Percentiles rank a stretch among this genome's conserved stretches.
Evolutionary conservation across 805 yeast species (phyloP).

Genomic region (Starmerella gropengiesseri): DNA sequence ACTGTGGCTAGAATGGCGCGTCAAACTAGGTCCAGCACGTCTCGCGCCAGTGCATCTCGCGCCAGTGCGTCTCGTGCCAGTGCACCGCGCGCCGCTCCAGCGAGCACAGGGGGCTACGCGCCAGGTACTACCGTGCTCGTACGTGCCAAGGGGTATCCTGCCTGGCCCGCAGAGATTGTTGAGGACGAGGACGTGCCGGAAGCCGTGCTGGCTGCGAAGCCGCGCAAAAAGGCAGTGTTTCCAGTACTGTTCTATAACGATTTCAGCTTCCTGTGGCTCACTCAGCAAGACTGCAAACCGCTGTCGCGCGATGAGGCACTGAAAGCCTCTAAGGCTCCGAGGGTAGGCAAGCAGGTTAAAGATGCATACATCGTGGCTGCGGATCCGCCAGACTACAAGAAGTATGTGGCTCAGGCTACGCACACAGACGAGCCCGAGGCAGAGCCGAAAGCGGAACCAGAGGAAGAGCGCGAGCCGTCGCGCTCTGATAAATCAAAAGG

Average conservation of each 20-base stretch:
- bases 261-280: constrained; percentile 59
- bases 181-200: constrained; percentile 51
- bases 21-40: too few species aligned
- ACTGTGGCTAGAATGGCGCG: too few species aligned
- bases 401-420: constrained; percentile 10
- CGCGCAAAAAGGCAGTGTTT: constrained; percentile 34
- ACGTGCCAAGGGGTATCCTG: constrained; percentile 69
- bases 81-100: too few species aligned
- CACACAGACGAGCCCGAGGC: neutral
- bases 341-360: constrained; percentile 16
- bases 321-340: constrained; percentile 18
- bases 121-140: constrained; percentile 53
- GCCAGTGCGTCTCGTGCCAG: too few species aligned
- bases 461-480: neutral
- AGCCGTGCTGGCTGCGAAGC: constrained; percentile 40
- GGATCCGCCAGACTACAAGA: constrained; percentile 21
- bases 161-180: constrained; percentile 79
- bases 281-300: constrained; percentile 24
- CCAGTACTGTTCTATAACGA: constrained; percentile 59
- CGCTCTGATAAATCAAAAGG: too few species aligned
- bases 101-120: neutral
- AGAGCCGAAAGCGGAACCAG: constrained; percentile 33
- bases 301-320: constrained; percentile 18
- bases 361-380: constrained; percentile 25
- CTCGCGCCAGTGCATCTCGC: too few species aligned